Conservation (phyloP, 305 asterid species). For the Fraxinus paxiana region DNA sequence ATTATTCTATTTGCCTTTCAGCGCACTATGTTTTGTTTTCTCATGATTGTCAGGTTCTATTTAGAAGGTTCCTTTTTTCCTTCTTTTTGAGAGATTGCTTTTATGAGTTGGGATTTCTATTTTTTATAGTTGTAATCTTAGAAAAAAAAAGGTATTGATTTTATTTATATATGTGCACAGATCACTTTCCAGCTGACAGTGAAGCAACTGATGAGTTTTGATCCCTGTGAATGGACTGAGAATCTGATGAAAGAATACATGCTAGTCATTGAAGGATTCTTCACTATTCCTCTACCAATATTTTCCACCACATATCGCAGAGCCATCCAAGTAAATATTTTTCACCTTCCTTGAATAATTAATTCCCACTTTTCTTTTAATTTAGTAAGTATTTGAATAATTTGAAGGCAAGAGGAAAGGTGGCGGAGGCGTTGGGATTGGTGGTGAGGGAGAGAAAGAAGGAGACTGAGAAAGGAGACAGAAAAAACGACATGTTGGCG, state of each 20-base stretch:
- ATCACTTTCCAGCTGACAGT: slow-evolving; percentile 84
- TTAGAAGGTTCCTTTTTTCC: slow-evolving; percentile 30
- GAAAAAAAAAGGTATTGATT: neutral
- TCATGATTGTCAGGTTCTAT: slow-evolving; percentile 26
- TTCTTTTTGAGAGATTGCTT: neutral
- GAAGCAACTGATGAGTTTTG: slow-evolving; percentile 93
- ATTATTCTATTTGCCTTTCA: slow-evolving; percentile 52
- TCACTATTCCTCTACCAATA: slow-evolving; percentile 67
- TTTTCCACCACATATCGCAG: slow-evolving; percentile 77
- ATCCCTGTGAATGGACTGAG: slow-evolving; percentile 96
- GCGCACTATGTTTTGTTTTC: slow-evolving; percentile 33
- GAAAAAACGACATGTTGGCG: slow-evolving; percentile 78
- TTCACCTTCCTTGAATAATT: neutral
- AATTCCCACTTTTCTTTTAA: neutral
- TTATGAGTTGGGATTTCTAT: neutral
- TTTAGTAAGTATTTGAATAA: neutral
- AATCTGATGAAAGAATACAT: slow-evolving; percentile 89
- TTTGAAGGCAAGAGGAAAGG: slow-evolving; percentile 74
- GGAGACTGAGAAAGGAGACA: slow-evolving; percentile 56
- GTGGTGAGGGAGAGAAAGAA: slow-evolving; percentile 77
- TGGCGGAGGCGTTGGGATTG: slow-evolving; percentile 79
- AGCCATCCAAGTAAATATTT: slow-evolving; percentile 62
- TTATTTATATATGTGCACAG: slow-evolving; percentile 38
- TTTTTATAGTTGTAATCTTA: neutral
- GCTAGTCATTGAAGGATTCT: slow-evolving; percentile 95